Percentiles rank a stretch among this genome's conserved stretches.
phyloP scores from a whole-genome alignment of 2,329 filamentous ascomycete genomes.

The Claviceps cyperi region DNA sequence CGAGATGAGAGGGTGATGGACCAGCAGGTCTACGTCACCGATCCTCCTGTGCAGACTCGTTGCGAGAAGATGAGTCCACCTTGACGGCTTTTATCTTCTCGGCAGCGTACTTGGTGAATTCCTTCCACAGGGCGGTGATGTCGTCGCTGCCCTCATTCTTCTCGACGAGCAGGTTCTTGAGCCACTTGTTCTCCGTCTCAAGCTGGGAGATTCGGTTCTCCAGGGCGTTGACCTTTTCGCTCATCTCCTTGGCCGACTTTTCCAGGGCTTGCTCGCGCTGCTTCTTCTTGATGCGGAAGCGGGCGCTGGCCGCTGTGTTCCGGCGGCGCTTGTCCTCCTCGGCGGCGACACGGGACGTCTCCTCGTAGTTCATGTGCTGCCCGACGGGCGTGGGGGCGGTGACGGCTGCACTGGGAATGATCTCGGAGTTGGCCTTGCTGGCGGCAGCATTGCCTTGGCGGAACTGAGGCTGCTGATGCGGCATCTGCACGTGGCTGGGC shows the following conservation, averaged over 20 bases:
- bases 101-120: conserved; percentile 27
- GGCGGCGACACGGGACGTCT: conserved; percentile 56
- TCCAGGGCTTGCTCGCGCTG: conserved; percentile 79
- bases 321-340: conserved; percentile 84
- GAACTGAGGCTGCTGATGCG: conserved; percentile 24
- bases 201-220: conserved; percentile 62
- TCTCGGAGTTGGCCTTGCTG: conserved; percentile 34
- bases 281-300: conserved; percentile 93
- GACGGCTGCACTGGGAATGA: conserved; percentile 16
- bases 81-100: conserved; percentile 16
- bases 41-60: conserved; percentile 10
- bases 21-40: conserved; percentile 8
- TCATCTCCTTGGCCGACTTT: conserved; percentile 68
- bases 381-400: conserved; percentile 8
- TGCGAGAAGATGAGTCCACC: conserved; percentile 10
- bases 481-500: conserved; percentile 27
- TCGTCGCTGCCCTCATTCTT: conserved; percentile 55
- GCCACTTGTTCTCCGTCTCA: conserved; percentile 73
- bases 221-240: conserved; percentile 59
- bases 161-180: conserved; percentile 67
- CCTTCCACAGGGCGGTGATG: conserved; percentile 35
- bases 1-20: background rate
- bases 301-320: conserved; percentile 77
- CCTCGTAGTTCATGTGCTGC: conserved; percentile 46
- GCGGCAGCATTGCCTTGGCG: conserved; percentile 16